Base-by-base conservation (phyloP, 148 eudicot genomes). In the Hydrangea macrophylla region DNA sequence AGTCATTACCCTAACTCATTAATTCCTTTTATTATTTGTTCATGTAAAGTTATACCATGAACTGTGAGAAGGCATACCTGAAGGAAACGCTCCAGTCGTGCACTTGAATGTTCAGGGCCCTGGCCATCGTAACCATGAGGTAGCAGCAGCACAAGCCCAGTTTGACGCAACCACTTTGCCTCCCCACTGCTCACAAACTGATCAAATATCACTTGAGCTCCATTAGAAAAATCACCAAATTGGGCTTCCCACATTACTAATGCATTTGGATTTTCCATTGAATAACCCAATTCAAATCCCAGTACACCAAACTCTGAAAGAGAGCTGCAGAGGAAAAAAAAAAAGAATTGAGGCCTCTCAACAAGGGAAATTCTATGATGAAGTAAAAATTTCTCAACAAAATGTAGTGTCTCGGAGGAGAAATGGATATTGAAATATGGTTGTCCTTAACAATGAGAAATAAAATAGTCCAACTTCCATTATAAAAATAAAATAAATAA, bases 51-150 rank as follows among this genome's bases (percentile, higher is more conserved):
- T 26, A 6, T 0, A 25, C 17, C n/a, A 70, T 31, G 10, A 30
- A n/a, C 55, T 26, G 31, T 32, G 28, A 28, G 15, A 65, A 8
- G 27, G 37, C 24, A 67, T 79, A 92, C 98, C 96, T 90, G 98
- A 69, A 92, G 94, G 79, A 90, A 92, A 25, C 98, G 98, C 76
- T 92, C 98, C 81, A 92, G 67, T 28, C 98, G 82, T 24, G 94
- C 91, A 84, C 98, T 92, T 56, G 98, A 92, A 80, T 92, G 98
- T 63, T 90, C 98, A 76, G 98, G 98, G 48, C 96, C 98, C 82
- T 92, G 98, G n/a, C 98, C 98, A 84, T 92, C 98, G 80, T 92
- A 92, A 73, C 98, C 98, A 86, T 92, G 98, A 75, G 98, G 98
- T 56, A 92, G 87, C 64, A 92, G 73, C 77, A 85, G 81, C 73